Evolutionary conservation across 306 rosid species (phyloP).

Genomic region (Casuarina glauca): DNA sequence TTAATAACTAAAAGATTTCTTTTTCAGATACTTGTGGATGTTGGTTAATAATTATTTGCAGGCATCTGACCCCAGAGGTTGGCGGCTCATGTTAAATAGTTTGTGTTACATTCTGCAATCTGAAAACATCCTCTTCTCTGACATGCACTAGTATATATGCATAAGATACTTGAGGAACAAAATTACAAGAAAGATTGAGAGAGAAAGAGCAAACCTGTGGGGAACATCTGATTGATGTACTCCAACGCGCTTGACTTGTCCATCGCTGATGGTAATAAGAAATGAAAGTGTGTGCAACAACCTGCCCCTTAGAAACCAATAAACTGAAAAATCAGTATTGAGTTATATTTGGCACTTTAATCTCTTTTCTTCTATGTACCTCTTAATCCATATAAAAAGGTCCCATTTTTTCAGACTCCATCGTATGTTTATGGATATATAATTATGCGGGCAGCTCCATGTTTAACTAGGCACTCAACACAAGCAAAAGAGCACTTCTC

Average conservation of each 20-base stretch:
- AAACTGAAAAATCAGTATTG: no score
- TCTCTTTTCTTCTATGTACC: no score
- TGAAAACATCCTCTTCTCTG: not conserved
- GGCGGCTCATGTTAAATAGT: not conserved
- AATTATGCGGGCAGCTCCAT: no score
- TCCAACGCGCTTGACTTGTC: constrained; percentile 96
- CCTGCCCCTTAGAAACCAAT: no score
- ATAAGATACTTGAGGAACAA: not conserved
- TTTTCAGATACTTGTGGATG: not conserved
- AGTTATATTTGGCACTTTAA: no score
- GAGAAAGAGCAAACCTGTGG: constrained; percentile 62
- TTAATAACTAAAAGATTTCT: not conserved
- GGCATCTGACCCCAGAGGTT: not conserved
- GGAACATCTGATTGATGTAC: constrained; percentile 98
- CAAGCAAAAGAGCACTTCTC: no score
- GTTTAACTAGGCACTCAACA: no score
- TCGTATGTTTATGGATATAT: no score
- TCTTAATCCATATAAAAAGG: no score
- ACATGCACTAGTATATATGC: not conserved
- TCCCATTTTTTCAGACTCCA: no score
- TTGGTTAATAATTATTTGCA: not conserved
- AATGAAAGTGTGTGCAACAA: not conserved
- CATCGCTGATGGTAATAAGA: constrained; percentile 41
- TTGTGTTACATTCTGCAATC: not conserved
- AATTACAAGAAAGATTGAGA: not conserved